Evolutionary conservation across 2,329 filamentous ascomycete genomes (phyloP), one percentile per base, ranked within the genome.

Genomic region (Sclerotinia spermophila): DNA sequence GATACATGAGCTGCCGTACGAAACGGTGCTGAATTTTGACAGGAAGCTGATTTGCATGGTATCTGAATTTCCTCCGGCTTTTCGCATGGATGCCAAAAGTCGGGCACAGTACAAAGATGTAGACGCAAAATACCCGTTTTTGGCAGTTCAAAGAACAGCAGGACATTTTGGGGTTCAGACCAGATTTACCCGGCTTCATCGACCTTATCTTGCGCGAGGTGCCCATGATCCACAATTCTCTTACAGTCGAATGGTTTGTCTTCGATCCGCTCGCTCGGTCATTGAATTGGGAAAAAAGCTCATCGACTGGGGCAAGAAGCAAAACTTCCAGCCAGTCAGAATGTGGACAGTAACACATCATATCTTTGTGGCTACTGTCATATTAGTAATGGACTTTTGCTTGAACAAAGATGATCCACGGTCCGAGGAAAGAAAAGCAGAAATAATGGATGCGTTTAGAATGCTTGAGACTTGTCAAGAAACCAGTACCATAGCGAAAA

Each of bases 321-420:
- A 75, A 13, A 76, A 72, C 5, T 51, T 79, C 38, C 71, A 75
- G 0, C 59, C 75, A 40, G 68, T 73, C 24, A 75, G 78, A 5
- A 76, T 79, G 3, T 79, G 78, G 48, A 74, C 77, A 27, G 56
- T 81, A 17, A 74, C 80, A 38, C 78, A 78, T 53, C 75, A 76
- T 58, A 73, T 82, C 0, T 82, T 81, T 70, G 78, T 82, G 72
- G 80, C 80, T 1, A 79, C 78, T 13, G 78, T 81, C 21, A 79
- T 81, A 1, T 75, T 82, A 1, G 74, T 82, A 10, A 79, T 82
- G 75, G 81, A 82, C 51, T 75, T 80, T 30, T 81, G 80, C 60
- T 76, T 79, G 55, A 77, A 79, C 51, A 77, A 75, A 27, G 73
- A 73, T 2, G 75, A 77, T 13, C 73, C 78, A 13, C 73, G 79